Percentiles rank a stretch among this genome's conserved stretches.
phyloP scores from a whole-genome alignment of 2,329 filamentous ascomycete species.

The Monosporascus ibericus region DNA sequence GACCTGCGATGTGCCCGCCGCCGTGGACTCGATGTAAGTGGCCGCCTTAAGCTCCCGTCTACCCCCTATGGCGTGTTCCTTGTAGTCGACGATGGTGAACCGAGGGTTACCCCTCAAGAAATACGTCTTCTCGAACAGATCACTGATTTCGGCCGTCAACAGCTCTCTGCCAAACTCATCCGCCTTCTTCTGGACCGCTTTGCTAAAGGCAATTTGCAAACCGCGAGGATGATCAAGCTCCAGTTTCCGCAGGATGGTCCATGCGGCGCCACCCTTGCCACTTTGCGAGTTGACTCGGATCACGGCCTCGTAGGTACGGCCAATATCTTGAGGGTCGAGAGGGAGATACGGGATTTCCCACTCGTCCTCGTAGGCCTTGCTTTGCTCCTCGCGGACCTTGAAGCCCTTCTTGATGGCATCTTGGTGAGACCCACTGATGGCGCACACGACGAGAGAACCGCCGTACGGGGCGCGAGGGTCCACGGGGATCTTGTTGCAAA shows the following conservation, averaged over 20 bases:
- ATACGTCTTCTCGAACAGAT: conserved; percentile 85
- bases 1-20: conserved; percentile 60
- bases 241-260: conserved; percentile 85
- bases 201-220: conserved; percentile 85
- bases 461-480: conserved; percentile 87
- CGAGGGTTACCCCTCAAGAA: conserved; percentile 77
- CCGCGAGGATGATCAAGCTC: conserved; percentile 89
- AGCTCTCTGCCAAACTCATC: conserved; percentile 81
- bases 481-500: conserved; percentile 90
- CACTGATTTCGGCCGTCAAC: conserved; percentile 73
- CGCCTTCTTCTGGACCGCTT: conserved; percentile 74
- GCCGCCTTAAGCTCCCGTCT: conserved; percentile 86
- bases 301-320: conserved; percentile 93
- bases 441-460: conserved; percentile 84
- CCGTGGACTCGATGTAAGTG: conserved; percentile 86
- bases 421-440: conserved; percentile 88
- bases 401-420: conserved; percentile 96
- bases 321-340: conserved; percentile 87
- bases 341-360: conserved; percentile 92
- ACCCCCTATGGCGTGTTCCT: conserved; percentile 85
- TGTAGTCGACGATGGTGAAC: conserved; percentile 88
- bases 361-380: conserved; percentile 53
- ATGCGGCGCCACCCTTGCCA: conserved; percentile 90
- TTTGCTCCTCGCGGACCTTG: conserved; percentile 58
- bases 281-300: conserved; percentile 97